Base-by-base conservation (phyloP, 1,284 basidiomycete species). In the Ceratobasidium sp. region DNA sequence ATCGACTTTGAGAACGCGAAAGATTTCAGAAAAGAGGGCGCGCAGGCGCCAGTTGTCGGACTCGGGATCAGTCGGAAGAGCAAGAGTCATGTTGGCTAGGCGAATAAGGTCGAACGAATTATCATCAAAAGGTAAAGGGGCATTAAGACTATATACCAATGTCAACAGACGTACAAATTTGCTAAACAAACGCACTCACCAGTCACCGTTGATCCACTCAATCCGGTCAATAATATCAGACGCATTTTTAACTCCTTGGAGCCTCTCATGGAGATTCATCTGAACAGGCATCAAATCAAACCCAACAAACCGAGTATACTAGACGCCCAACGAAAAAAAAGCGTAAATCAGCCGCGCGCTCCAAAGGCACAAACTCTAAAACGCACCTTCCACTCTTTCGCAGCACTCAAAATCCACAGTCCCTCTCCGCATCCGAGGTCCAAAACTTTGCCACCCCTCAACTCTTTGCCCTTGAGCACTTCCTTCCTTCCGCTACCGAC, bases 101-200 rank as follows among this genome's bases (percentile, higher is more conserved):
- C 67, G 67, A 70, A 70, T 55, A 41, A 70, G 67, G 45, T 70
- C 67, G 45, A 70, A 70, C 9, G 67, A 70, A 45, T 70, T 70
- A 32, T 58, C 53, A 18, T 50, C 67, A 70, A 70, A 70, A 36
- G 67, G 67, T 30, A 70, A 53, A 16, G 53, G 39, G 3, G 53
- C 53, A 16, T 58, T 43, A 43, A 70, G 48, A 28, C 67, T 70
- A 36, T 6, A 34, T 8, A 39, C 32, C 5, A 2, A 36, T n/a
- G 2, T 61, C 32, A 61, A 28, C 26, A 18, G 10, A 36, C 50
- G 28, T 34, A 23, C 14, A 57, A 21, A 41, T 50, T 23, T 3
- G 12, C 26, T 21, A 18, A 18, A 23, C 3, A 14, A 28, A 46
- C 30, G 12, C 30, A 50, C 67, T 58, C 43, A 70, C 67, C 53